Evolutionary conservation across 768 basidiomycete genomes (phyloP).

Genomic region (Clathrus columnatus): DNA sequence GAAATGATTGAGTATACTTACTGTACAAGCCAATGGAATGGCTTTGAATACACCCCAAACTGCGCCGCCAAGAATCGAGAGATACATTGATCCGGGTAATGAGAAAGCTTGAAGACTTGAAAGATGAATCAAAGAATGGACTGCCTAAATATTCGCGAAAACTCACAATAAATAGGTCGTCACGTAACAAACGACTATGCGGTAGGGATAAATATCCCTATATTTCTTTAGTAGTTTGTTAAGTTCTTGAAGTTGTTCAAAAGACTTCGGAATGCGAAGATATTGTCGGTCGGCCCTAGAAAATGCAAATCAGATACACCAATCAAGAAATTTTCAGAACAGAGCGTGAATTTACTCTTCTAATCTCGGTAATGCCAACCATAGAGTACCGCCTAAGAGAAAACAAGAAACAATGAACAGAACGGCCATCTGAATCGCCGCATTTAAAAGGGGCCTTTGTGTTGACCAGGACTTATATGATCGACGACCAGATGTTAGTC

Average conservation of each 20-base stretch:
- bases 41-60: slow-evolving; percentile 88
- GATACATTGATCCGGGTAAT: slow-evolving; percentile 94
- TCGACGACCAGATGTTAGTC: neutral
- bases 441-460: slow-evolving; percentile 60
- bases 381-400: slow-evolving; percentile 70
- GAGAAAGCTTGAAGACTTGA: slow-evolving; percentile 90
- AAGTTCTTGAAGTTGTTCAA: slow-evolving; percentile 75
- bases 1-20: slow-evolving; percentile 16
- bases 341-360: slow-evolving; percentile 49
- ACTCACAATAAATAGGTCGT: slow-evolving; percentile 88
- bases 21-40: slow-evolving; percentile 81
- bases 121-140: neutral
- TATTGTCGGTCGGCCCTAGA: slow-evolving; percentile 62
- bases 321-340: slow-evolving; percentile 10
- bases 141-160: slow-evolving; percentile 11
- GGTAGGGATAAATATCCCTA: slow-evolving; percentile 75
- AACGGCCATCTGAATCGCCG: slow-evolving; percentile 74
- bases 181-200: slow-evolving; percentile 82
- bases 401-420: slow-evolving; percentile 65
- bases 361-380: slow-evolving; percentile 69
- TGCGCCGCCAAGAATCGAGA: slow-evolving; percentile 92
- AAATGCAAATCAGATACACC: slow-evolving; percentile 10
- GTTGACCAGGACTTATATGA: slow-evolving; percentile 25
- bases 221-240: slow-evolving; percentile 88
- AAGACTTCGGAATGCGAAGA: slow-evolving; percentile 81